phyloP scores from a whole-genome alignment of 495 filamentous ascomycete genomes.

The Parmelia sp. region DNA sequence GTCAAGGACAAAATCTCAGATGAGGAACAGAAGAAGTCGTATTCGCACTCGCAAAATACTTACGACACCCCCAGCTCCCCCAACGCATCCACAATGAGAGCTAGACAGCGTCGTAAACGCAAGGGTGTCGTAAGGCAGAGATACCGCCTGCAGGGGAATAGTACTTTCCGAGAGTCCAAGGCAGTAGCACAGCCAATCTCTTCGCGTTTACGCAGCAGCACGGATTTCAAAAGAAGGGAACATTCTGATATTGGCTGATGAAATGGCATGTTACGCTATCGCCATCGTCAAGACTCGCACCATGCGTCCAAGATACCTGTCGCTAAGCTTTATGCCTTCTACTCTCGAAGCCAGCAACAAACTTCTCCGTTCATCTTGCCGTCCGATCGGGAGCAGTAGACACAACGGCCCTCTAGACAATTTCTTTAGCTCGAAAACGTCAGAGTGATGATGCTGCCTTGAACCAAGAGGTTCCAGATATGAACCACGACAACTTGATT shows the following conservation, averaged over 20 bases:
- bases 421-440: background rate
- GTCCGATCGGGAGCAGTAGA: background rate
- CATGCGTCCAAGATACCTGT: background rate
- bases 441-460: background rate
- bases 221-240: background rate
- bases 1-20: background rate
- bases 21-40: slow-evolving; percentile 1
- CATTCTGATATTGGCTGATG: background rate
- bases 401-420: background rate
- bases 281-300: background rate
- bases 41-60: slow-evolving; percentile 2
- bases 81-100: background rate
- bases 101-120: background rate
- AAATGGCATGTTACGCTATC: background rate
- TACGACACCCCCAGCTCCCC: background rate
- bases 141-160: background rate
- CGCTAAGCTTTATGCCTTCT: background rate
- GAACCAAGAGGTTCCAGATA: background rate
- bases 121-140: background rate
- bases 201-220: slow-evolving; percentile 4
- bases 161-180: background rate
- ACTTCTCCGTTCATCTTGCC: background rate
- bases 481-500: background rate
- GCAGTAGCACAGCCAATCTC: background rate
- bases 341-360: background rate